phyloP scores from a whole-genome alignment of 768 basidiomycete species.

The Hydnum rufescens region DNA sequence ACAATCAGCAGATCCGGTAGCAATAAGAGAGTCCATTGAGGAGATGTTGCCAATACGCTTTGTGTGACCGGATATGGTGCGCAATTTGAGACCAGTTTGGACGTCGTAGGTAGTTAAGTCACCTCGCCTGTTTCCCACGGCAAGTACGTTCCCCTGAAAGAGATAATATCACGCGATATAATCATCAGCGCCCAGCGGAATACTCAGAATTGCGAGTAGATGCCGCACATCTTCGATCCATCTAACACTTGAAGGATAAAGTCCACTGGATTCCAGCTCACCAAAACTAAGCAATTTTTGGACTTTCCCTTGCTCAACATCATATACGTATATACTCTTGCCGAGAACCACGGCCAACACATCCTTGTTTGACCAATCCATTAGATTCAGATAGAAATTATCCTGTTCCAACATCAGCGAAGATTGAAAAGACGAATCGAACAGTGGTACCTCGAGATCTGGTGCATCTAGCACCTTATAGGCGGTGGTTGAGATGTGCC shows the following conservation, averaged over 20 bases:
- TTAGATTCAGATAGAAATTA: conserved; percentile 95
- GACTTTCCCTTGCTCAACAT: conserved; percentile 79
- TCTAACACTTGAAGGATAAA: background rate
- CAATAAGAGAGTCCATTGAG: conserved; percentile 77
- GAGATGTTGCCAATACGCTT: conserved; percentile 86
- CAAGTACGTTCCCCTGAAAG: conserved; percentile 55
- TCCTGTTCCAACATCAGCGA: conserved; percentile 23
- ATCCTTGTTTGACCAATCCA: conserved; percentile 93
- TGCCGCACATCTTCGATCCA: background rate
- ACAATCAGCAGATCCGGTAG: conserved; percentile 81
- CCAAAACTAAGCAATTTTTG: conserved; percentile 48
- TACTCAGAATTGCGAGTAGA: conserved; percentile 10
- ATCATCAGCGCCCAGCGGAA: background rate
- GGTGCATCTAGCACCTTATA: conserved; percentile 95
- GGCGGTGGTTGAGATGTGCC: conserved; percentile 31
- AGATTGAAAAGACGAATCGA: background rate
- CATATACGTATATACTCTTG: conserved; percentile 89
- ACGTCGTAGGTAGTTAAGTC: conserved; percentile 89
- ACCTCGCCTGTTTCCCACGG: conserved; percentile 81
- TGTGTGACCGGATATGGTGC: conserved; percentile 67
- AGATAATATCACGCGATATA: background rate
- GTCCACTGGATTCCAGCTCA: conserved; percentile 82
- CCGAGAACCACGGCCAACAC: conserved; percentile 85
- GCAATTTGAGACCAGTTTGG: conserved; percentile 43
- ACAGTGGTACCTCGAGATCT: conserved; percentile 45